Conservation (phyloP, 2,329 filamentous ascomycete genomes). For the Aspergillus pseudoterreus region DNA sequence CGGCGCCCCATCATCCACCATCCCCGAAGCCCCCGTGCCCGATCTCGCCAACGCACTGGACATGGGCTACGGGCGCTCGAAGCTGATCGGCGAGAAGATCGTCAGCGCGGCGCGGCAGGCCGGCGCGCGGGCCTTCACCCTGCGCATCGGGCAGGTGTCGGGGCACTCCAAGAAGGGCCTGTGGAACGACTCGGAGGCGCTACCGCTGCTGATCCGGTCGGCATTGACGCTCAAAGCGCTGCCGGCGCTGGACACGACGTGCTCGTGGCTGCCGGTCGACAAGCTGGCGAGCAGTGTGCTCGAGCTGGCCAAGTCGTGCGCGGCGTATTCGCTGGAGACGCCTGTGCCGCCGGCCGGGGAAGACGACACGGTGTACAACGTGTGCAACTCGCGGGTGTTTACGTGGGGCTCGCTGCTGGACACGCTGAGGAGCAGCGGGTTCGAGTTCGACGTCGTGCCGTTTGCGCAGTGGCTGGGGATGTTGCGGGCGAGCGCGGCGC, state of each 20-base stretch:
- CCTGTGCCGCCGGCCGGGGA: neutral
- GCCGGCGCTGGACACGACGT: slow-evolving; percentile 20
- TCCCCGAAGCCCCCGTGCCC: slow-evolving; percentile 11
- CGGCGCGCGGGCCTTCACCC: slow-evolving; percentile 25
- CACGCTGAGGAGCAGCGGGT: slow-evolving; percentile 24
- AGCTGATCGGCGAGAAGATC: slow-evolving; percentile 29
- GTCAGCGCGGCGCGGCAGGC: slow-evolving; percentile 21
- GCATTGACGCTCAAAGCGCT: slow-evolving; percentile 24
- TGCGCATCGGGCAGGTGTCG: slow-evolving; percentile 34
- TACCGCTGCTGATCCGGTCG: slow-evolving; percentile 32
- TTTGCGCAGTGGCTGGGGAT: slow-evolving; percentile 32
- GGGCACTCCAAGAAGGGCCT: slow-evolving; percentile 30
- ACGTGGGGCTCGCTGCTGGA: slow-evolving; percentile 33
- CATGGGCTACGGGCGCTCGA: slow-evolving; percentile 33
- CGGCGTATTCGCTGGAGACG: slow-evolving; percentile 2
- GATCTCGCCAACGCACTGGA: slow-evolving; percentile 15
- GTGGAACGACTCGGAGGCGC: slow-evolving; percentile 33
- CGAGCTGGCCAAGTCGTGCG: slow-evolving; percentile 20
- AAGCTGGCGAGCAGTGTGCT: slow-evolving; percentile 24
- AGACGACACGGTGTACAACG: slow-evolving; percentile 28
- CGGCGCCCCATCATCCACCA: neutral
- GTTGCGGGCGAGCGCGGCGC: slow-evolving; percentile 25
- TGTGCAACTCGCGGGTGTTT: slow-evolving; percentile 29
- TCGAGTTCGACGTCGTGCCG: slow-evolving; percentile 32
- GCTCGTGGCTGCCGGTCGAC: slow-evolving; percentile 32